phyloP scores from a whole-genome alignment of 2,329 filamentous ascomycete species.

The Nemania serpens region DNA sequence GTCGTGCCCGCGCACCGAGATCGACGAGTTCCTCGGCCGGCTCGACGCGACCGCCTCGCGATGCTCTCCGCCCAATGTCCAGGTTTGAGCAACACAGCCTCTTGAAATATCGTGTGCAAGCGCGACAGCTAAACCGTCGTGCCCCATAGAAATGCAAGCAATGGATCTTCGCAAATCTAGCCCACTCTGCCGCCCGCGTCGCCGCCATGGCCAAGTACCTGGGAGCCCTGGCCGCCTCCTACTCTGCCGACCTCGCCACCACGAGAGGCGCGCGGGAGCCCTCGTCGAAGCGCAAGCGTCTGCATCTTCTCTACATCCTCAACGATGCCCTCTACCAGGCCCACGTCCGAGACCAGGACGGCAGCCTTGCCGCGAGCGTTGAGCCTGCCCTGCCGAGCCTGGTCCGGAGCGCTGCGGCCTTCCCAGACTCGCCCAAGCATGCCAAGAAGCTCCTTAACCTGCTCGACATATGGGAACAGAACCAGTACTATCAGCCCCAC shows the following conservation, averaged over 20 bases:
- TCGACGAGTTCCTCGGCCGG: constrained; percentile 69
- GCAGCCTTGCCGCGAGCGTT: constrained; percentile 59
- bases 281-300: constrained; percentile 68
- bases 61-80: constrained; percentile 81
- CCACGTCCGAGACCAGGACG: constrained; percentile 55
- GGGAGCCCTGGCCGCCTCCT: constrained; percentile 67
- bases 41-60: constrained; percentile 68
- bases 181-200: constrained; percentile 68
- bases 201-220: constrained; percentile 76
- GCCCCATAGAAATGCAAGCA: constrained; percentile 81
- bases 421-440: constrained; percentile 67
- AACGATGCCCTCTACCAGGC: constrained; percentile 79
- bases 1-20: constrained; percentile 69
- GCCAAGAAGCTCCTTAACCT: constrained; percentile 67
- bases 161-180: constrained; percentile 78
- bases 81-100: constrained; percentile 70
- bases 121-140: constrained; percentile 43
- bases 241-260: constrained; percentile 43
- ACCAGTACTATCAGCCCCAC: constrained; percentile 62
- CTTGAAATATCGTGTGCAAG: constrained; percentile 47
- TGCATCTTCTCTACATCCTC: constrained; percentile 78
- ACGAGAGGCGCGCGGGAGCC: constrained; percentile 48
- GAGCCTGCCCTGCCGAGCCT: constrained; percentile 66
- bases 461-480: constrained; percentile 71
- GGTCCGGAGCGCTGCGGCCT: constrained; percentile 60